phyloP scores from a whole-genome alignment of 1,139 yeast species.

The Lodderomyces orthopsilosis region DNA sequence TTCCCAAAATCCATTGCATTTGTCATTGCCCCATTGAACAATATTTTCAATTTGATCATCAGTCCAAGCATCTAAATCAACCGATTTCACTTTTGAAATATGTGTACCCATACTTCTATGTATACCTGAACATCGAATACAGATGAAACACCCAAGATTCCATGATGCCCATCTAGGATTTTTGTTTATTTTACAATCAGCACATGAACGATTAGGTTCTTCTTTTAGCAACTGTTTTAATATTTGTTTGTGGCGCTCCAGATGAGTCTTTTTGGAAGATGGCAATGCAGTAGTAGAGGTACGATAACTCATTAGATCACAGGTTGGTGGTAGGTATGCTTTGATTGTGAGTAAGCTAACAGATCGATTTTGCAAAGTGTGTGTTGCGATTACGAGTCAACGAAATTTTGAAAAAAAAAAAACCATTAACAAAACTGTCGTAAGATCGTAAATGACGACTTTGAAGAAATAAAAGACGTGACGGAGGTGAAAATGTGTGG shows the following conservation, averaged over 20 bases:
- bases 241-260: slow-evolving; percentile 62
- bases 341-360: background rate
- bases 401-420: background rate
- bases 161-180: slow-evolving; percentile 99
- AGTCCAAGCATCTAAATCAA: slow-evolving; percentile 95
- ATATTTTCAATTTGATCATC: slow-evolving; percentile 84
- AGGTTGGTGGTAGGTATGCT: background rate
- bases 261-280: slow-evolving; percentile 42
- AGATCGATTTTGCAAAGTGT: background rate
- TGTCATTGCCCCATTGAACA: slow-evolving; percentile 83
- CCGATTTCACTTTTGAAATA: slow-evolving; percentile 80
- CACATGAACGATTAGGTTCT: slow-evolving; percentile 73
- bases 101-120: slow-evolving; percentile 96
- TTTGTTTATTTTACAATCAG: slow-evolving; percentile 84
- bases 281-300: slow-evolving; percentile 26
- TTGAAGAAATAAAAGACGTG: background rate
- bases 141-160: slow-evolving; percentile 89
- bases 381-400: background rate
- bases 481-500: no score
- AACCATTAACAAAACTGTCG: background rate
- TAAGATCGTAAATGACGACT: no score
- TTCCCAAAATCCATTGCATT: slow-evolving; percentile 83
- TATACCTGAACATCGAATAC: slow-evolving; percentile 90
- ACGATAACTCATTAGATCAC: slow-evolving; percentile 21
- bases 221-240: slow-evolving; percentile 73